phyloP scores from a whole-genome alignment of 305 asterid genomes.

The Solanum hybrid region DNA sequence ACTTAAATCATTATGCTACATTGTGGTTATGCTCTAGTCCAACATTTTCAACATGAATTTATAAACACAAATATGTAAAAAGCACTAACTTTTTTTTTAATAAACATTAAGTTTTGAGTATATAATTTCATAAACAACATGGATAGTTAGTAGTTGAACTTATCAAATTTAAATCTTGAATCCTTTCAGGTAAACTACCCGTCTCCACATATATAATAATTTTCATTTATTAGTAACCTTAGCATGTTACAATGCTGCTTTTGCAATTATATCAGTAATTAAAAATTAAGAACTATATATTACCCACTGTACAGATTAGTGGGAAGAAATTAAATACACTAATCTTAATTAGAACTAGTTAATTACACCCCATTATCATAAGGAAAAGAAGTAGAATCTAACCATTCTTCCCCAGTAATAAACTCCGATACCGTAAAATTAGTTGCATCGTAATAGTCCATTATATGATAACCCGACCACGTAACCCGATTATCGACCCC shows the following conservation, averaged over 20 bases:
- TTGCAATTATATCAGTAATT: not conserved
- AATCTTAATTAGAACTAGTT: not conserved
- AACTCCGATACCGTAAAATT: conserved; percentile 56
- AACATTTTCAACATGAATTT: not conserved
- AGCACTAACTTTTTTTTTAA: not conserved
- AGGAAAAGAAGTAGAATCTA: conserved; percentile 77
- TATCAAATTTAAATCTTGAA: not conserved
- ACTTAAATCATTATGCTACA: not conserved
- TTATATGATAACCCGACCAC: conserved; percentile 59
- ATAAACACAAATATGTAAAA: not conserved
- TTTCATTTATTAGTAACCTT: not conserved
- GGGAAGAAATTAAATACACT: not conserved
- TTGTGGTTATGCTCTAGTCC: not conserved
- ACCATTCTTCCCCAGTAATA: conserved; percentile 67
- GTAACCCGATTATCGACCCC: conserved; percentile 40
- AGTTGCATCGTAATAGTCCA: conserved; percentile 54
- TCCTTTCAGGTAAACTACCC: too few relatives aligned
- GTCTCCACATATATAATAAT: not conserved
- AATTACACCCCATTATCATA: conserved; percentile 56
- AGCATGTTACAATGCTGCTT: not conserved
- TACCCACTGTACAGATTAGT: not conserved
- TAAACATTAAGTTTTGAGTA: not conserved
- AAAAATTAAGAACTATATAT: not conserved
- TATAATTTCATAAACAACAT: not conserved
- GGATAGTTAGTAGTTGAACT: not conserved